Conservation (phyloP, 2,329 filamentous ascomycete genomes). For the Trichoderma oligosporum region DNA sequence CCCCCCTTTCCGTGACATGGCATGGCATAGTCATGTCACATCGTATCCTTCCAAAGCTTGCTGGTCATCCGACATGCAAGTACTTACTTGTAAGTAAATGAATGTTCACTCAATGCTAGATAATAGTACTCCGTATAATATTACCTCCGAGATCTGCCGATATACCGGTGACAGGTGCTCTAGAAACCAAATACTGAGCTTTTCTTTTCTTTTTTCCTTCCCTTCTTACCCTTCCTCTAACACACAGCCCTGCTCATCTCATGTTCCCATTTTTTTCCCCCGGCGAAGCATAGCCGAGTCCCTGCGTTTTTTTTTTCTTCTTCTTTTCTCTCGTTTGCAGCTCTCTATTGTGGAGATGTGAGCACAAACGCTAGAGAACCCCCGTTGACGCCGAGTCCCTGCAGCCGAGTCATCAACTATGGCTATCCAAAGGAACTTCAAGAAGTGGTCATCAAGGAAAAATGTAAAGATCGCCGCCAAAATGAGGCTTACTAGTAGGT, state of each 20-base stretch:
- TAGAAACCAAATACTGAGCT: background rate
- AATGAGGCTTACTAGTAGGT: background rate
- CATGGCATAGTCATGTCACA: conserved; percentile 4
- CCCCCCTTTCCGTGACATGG: conserved; percentile 2
- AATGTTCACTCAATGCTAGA: background rate
- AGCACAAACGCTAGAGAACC: background rate
- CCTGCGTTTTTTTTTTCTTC: background rate
- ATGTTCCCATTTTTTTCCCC: conserved; percentile 2
- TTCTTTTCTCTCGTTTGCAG: background rate
- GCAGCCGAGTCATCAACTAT: background rate
- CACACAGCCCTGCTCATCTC: background rate
- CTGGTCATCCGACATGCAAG: conserved; percentile 13
- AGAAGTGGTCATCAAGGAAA: background rate
- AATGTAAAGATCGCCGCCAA: background rate
- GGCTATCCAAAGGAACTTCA: background rate
- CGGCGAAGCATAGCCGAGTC: background rate
- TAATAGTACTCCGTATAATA: conserved; percentile 13
- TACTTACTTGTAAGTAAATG: conserved; percentile 15
- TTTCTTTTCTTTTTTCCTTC: background rate
- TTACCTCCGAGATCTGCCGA: conserved; percentile 13
- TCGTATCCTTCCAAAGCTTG: conserved; percentile 9
- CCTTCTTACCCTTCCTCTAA: background rate
- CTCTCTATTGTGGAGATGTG: background rate
- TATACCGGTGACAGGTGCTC: background rate
- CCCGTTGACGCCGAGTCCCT: background rate